Percentiles rank a stretch among this genome's conserved stretches.
These are phyloP conservation scores for Coemansia sp. DNA, from an alignment of 192 early-diverging fungal genomes.

Conservation along the genomic window DNA sequence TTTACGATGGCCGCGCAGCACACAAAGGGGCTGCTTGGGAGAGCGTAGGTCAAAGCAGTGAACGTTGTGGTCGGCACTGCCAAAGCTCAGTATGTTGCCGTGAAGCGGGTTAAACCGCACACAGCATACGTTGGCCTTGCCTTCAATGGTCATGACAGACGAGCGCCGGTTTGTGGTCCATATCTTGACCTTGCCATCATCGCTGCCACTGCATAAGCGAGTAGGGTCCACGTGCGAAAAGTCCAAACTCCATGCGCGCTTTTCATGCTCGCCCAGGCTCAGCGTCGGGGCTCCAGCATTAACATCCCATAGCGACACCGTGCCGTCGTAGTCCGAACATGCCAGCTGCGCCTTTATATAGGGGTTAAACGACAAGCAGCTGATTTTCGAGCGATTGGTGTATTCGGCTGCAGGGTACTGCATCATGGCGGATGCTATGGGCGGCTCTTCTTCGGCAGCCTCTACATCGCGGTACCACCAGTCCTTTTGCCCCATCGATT, in stretches of 20 bases:
- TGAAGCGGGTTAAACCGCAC: constrained; percentile 86
- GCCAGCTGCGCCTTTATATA: constrained; percentile 84
- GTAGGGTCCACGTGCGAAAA: constrained; percentile 75
- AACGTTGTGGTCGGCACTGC: constrained; percentile 89
- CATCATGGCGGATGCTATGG: constrained; percentile 37
- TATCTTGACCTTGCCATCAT: constrained; percentile 89
- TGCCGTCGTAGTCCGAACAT: constrained; percentile 90
- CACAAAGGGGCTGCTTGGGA: constrained; percentile 61
- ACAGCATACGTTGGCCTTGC: constrained; percentile 87
- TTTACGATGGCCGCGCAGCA: constrained; percentile 85
- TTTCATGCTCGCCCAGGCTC: constrained; percentile 86
- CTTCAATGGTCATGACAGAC: constrained; percentile 78
- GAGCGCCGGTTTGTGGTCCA: constrained; percentile 76
- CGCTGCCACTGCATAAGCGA: constrained; percentile 82
- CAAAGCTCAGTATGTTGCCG: constrained; percentile 77
- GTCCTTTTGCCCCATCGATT: constrained; percentile 22
- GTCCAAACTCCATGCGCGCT: constrained; percentile 91
- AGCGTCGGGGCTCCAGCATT: constrained; percentile 60
- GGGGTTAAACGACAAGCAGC: constrained; percentile 88
- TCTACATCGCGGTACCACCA: constrained; percentile 51
- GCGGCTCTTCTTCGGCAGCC: constrained; percentile 29
- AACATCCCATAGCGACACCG: constrained; percentile 87
- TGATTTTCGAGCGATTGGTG: constrained; percentile 81
- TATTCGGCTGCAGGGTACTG: constrained; percentile 84
- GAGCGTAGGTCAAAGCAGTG: constrained; percentile 90